Evolutionary conservation across 2,329 filamentous ascomycete species (phyloP).

Genomic region (Botryotinia calthae): DNA sequence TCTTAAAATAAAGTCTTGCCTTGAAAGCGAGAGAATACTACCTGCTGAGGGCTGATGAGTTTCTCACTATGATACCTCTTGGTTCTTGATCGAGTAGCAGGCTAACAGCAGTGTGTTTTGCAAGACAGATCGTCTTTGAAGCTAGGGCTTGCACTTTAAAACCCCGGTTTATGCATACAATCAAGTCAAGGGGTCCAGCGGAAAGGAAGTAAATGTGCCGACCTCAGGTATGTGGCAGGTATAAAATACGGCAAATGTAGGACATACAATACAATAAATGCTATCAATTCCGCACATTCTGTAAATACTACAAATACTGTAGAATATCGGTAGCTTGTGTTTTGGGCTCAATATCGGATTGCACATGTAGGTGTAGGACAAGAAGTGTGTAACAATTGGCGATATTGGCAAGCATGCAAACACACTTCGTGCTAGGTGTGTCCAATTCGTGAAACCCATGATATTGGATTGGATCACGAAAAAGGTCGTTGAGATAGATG

Average conservation of each 20-base stretch:
- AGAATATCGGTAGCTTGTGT: no score
- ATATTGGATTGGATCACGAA: background rate
- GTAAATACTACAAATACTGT: no score
- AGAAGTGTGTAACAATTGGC: background rate
- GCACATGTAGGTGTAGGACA: background rate
- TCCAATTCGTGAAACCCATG: background rate
- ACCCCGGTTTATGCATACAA: slow-evolving; percentile 7
- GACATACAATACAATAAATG: no score
- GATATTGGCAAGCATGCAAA: background rate
- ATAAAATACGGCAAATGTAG: background rate
- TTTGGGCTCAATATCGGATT: no score
- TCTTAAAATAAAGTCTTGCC: no score
- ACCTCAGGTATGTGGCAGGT: background rate
- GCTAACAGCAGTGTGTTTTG: background rate
- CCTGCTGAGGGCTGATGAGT: background rate
- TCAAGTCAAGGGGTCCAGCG: slow-evolving; percentile 3
- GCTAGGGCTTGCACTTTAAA: background rate
- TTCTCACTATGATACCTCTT: background rate
- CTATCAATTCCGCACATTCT: no score
- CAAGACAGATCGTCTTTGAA: background rate
- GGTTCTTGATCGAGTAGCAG: background rate
- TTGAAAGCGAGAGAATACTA: background rate
- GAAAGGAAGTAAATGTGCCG: background rate
- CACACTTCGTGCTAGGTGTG: no score
- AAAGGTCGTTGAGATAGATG: slow-evolving; percentile 17